Evolutionary conservation across 2,329 filamentous ascomycete species (phyloP).

Genomic region (Coniochaeta sp.): DNA sequence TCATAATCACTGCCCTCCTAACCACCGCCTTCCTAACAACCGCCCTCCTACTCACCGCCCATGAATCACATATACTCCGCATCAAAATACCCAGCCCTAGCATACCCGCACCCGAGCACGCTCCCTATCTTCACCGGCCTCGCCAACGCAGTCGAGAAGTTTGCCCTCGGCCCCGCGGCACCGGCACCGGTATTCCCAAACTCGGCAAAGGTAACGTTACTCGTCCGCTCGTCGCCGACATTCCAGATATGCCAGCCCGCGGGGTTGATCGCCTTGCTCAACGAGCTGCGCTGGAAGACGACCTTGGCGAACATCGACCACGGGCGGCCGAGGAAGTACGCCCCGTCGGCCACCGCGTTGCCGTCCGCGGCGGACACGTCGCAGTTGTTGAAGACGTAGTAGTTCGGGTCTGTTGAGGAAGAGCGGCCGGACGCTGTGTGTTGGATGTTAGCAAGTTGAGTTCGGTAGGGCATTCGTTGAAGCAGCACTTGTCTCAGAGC

Average conservation of each 20-base stretch:
- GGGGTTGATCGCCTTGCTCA: slow-evolving; percentile 50
- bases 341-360: slow-evolving; percentile 26
- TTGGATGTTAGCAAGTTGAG: neutral
- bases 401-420: slow-evolving; percentile 25
- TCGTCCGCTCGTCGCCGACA: slow-evolving; percentile 36
- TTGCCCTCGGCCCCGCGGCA: slow-evolving; percentile 43
- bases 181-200: slow-evolving; percentile 53
- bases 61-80: slow-evolving; percentile 17
- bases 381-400: slow-evolving; percentile 40
- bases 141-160: slow-evolving; percentile 28
- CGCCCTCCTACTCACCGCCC: too few species aligned
- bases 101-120: slow-evolving; percentile 20
- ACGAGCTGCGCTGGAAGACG: slow-evolving; percentile 38
- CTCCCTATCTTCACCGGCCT: slow-evolving; percentile 24
- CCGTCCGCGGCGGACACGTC: slow-evolving; percentile 31
- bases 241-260: slow-evolving; percentile 55
- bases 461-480: too few species aligned
- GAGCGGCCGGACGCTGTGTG: slow-evolving; percentile 37
- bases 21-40: too few species aligned
- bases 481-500: too few species aligned
- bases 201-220: slow-evolving; percentile 49
- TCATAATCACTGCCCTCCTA: too few species aligned
- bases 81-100: slow-evolving; percentile 19
- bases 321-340: slow-evolving; percentile 41
- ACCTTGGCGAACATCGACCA: slow-evolving; percentile 40